phyloP scores from a whole-genome alignment of 805 yeast species.

The Saturnispora sanitii region DNA sequence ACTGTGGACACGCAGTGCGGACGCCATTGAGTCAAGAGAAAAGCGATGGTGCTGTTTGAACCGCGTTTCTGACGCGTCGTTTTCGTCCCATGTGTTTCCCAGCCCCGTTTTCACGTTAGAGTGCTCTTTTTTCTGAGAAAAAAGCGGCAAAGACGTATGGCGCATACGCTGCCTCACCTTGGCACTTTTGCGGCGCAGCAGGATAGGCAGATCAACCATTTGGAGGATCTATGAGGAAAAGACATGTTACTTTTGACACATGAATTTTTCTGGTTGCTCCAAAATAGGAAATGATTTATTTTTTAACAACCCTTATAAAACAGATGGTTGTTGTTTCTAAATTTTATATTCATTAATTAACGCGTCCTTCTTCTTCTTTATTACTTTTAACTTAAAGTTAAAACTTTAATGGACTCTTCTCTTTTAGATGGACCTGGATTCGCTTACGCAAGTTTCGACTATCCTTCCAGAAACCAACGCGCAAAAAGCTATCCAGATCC shows the following conservation, averaged over 20 bases:
- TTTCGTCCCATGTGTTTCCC: background rate
- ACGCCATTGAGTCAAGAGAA: background rate
- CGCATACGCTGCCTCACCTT: background rate
- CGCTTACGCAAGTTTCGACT: background rate
- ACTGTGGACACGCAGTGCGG: background rate
- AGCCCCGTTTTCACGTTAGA: background rate
- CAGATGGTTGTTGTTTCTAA: background rate
- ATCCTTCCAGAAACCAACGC: background rate
- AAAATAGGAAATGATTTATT: slow-evolving; percentile 3
- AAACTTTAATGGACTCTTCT: background rate
- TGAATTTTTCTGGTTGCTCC: background rate
- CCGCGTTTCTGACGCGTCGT: background rate
- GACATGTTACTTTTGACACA: background rate
- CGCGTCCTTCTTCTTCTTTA: background rate
- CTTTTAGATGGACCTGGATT: background rate
- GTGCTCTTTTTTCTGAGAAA: background rate
- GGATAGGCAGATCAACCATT: background rate
- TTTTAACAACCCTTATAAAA: slow-evolving; percentile 3
- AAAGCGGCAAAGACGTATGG: background rate
- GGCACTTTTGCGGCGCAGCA: background rate
- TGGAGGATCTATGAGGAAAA: too few relatives aligned
- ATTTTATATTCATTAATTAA: background rate
- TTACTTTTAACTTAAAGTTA: background rate
- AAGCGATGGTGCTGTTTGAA: background rate
- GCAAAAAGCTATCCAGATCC: background rate